Evolutionary conservation across 805 yeast species (phyloP).

Genomic region (Diddensiella santjacobensis): DNA sequence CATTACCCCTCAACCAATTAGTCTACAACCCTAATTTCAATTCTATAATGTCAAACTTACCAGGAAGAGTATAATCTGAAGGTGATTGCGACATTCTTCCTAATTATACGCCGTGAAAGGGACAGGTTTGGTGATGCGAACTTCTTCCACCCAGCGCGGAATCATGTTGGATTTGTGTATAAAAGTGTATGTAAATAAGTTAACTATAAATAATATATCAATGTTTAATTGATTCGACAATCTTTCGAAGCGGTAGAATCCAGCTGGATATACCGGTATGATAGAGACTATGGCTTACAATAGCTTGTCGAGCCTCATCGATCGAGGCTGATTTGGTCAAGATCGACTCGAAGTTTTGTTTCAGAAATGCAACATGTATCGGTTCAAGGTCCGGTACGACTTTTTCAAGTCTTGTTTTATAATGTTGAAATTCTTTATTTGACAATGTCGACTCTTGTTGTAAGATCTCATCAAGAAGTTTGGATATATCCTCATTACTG

Average conservation of each 20-base stretch:
- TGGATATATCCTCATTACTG: too few relatives aligned
- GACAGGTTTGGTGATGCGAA: not conserved
- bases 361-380: conserved; percentile 25
- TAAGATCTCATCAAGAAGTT: conserved; percentile 8
- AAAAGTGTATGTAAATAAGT: too few relatives aligned
- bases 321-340: conserved; percentile 30
- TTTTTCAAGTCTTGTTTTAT: conserved; percentile 22
- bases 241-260: conserved; percentile 64
- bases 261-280: conserved; percentile 58
- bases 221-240: conserved; percentile 36
- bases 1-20: conserved; percentile 49
- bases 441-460: conserved; percentile 16
- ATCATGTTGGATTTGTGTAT: too few relatives aligned
- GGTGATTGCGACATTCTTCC: conserved; percentile 17
- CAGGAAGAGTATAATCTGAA: conserved; percentile 35
- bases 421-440: conserved; percentile 24
- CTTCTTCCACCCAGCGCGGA: too few relatives aligned
- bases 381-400: conserved; percentile 19
- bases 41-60: conserved; percentile 18
- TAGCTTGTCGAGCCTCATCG: conserved; percentile 34
- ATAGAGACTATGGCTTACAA: conserved; percentile 51
- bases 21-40: not conserved
- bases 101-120: not conserved
- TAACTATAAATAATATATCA: too few relatives aligned
- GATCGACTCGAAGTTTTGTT: conserved; percentile 29